A percentile compares a stretch with the other conserved stretches of the same genome.
Conservation (phyloP, 2,329 filamentous ascomycete species). For the Hypoxylon rubiginosum region DNA sequence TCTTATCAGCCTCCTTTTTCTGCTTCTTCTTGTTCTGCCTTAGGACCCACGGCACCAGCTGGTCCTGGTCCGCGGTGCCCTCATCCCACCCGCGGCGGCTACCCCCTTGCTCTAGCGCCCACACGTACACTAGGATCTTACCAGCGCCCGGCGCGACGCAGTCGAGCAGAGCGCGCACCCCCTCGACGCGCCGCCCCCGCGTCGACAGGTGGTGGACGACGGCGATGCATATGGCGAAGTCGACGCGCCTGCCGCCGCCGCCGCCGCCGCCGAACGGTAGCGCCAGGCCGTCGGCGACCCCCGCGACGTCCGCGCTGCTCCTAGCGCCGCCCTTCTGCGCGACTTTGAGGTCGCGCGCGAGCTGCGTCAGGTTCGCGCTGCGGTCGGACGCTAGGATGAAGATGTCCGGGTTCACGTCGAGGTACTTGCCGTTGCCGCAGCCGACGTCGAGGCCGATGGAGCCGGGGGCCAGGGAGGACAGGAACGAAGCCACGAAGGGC, state of each 20-base stretch:
- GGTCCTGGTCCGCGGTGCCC: conserved; percentile 81
- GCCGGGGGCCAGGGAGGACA: conserved; percentile 74
- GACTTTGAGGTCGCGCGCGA: conserved; percentile 58
- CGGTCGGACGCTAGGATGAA: conserved; percentile 90
- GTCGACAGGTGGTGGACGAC: conserved; percentile 96
- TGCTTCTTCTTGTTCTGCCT: conserved; percentile 52
- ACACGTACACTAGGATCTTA: conserved; percentile 86
- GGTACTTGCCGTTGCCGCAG: conserved; percentile 97
- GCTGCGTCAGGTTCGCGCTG: conserved; percentile 69
- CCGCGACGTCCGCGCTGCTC: conserved; percentile 55
- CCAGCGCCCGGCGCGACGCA: conserved; percentile 69
- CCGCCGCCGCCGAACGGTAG: conserved; percentile 86
- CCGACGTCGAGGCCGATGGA: conserved; percentile 90
- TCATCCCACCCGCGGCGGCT: conserved; percentile 92
- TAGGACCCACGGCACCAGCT: conserved; percentile 96
- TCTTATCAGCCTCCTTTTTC: conserved; percentile 49
- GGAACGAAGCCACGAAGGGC: conserved; percentile 88
- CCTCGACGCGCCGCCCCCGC: conserved; percentile 76
- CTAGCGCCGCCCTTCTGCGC: conserved; percentile 45
- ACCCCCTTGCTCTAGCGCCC: conserved; percentile 91
- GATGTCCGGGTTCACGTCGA: conserved; percentile 80
- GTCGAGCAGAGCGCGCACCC: conserved; percentile 77
- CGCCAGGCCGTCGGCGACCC: conserved; percentile 86
- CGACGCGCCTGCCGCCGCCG: conserved; percentile 60
- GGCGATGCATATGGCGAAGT: conserved; percentile 95